These are phyloP conservation scores for Tolypocladium nubicola DNA, from an alignment of 2,329 filamentous ascomycete species.

Conservation along the genomic window DNA sequence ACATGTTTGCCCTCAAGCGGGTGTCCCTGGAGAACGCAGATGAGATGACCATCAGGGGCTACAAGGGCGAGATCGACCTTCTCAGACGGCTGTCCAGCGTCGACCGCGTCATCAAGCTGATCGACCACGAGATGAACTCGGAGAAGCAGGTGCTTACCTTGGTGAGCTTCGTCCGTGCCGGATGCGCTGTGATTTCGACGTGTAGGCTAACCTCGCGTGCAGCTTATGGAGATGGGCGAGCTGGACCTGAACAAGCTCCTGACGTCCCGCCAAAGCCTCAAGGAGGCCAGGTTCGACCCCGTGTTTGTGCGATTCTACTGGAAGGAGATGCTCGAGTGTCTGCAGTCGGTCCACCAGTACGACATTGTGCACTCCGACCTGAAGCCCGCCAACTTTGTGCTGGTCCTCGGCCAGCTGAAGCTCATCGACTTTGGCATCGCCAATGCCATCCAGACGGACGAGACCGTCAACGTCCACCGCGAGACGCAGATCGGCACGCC, in stretches of 20 bases:
- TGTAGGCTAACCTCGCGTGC: neutral
- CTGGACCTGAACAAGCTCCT: slow-evolving; percentile 84
- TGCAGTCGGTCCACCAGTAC: slow-evolving; percentile 76
- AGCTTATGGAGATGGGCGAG: slow-evolving; percentile 97
- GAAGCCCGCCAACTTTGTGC: slow-evolving; percentile 93
- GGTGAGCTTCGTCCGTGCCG: slow-evolving; percentile 36
- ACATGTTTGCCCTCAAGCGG: slow-evolving; percentile 86
- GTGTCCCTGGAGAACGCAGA: slow-evolving; percentile 88
- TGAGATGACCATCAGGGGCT: slow-evolving; percentile 71
- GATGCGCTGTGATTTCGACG: no score
- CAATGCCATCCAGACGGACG: slow-evolving; percentile 88
- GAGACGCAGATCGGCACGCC: slow-evolving; percentile 93
- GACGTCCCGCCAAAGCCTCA: slow-evolving; percentile 58
- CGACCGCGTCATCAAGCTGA: slow-evolving; percentile 81
- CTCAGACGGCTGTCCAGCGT: slow-evolving; percentile 72
- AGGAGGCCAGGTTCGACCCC: slow-evolving; percentile 69
- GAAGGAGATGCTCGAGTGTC: slow-evolving; percentile 98
- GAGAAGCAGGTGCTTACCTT: slow-evolving; percentile 83
- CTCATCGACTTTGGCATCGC: slow-evolving; percentile 98
- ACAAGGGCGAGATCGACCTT: slow-evolving; percentile 91
- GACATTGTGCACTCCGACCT: slow-evolving; percentile 96
- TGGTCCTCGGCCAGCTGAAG: slow-evolving; percentile 83
- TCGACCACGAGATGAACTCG: slow-evolving; percentile 88
- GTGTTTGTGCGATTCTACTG: slow-evolving; percentile 96
- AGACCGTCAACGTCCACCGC: slow-evolving; percentile 94